phyloP scores from a whole-genome alignment of 2,329 filamentous ascomycete genomes.

The Sclerotinia nivalis region DNA sequence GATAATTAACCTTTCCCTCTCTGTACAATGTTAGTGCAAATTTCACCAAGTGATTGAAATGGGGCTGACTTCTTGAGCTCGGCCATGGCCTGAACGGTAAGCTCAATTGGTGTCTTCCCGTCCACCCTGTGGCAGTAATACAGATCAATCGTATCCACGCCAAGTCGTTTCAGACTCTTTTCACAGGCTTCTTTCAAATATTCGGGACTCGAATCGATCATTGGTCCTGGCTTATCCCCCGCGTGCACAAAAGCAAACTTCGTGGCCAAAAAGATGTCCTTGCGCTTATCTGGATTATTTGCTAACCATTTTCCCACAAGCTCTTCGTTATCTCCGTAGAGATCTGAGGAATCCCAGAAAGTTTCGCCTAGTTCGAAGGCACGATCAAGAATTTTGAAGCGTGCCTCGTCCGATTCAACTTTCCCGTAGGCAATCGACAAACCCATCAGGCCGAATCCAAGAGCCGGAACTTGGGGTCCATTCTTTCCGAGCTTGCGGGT shows the following conservation, averaged over 20 bases:
- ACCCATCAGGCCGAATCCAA: slow-evolving; percentile 39
- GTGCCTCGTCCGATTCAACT: slow-evolving; percentile 41
- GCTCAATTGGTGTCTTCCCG: slow-evolving; percentile 46
- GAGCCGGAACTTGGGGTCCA: slow-evolving; percentile 35
- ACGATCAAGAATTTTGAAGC: slow-evolving; percentile 44
- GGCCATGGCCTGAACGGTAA: slow-evolving; percentile 46
- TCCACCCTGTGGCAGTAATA: slow-evolving; percentile 47
- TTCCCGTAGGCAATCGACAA: slow-evolving; percentile 38
- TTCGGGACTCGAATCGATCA: slow-evolving; percentile 35
- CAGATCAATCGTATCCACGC: slow-evolving; percentile 43
- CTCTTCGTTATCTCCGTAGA: slow-evolving; percentile 44
- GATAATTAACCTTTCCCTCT: slow-evolving; percentile 57
- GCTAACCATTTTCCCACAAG: slow-evolving; percentile 51
- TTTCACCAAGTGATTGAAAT: neutral
- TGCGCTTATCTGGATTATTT: slow-evolving; percentile 43
- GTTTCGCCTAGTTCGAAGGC: slow-evolving; percentile 43
- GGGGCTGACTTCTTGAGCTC: slow-evolving; percentile 42
- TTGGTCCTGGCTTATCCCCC: neutral
- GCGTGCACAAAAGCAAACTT: slow-evolving; percentile 17
- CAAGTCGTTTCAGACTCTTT: slow-evolving; percentile 44
- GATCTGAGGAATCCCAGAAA: slow-evolving; percentile 41
- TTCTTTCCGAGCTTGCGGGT: slow-evolving; percentile 37
- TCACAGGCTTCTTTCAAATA: slow-evolving; percentile 46
- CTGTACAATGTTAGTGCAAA: slow-evolving; percentile 31
- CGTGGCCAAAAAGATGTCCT: slow-evolving; percentile 52